Evolutionary conservation across 1,139 yeast species (phyloP), one percentile per base, ranked within the genome.

Genomic region (Lodderomyces margitis): DNA sequence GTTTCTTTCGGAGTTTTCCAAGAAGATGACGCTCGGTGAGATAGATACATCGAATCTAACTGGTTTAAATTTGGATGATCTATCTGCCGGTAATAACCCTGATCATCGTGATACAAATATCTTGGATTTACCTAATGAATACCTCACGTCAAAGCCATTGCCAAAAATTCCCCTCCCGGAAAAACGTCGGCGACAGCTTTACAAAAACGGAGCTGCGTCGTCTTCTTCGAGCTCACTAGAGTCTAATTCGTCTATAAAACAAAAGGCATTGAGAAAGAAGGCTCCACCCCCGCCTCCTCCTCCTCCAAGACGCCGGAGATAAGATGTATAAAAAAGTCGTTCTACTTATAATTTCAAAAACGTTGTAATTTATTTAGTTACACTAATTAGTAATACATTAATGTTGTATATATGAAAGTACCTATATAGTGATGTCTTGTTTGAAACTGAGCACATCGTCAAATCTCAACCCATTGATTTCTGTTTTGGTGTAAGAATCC

Each of bases 381-480:
- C 6, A 30, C 17, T 20, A 38, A 30, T 20, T 24, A 34, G 14
- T 24, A 38, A 20, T 33, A 14, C 25, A 21, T 12, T 12, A 21
- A 19, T 14, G n/a, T 21, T 15, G n/a, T 19, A 17, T 32, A n/a
- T 17, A 12, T 16, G 9, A 4, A 6, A 10, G 5, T 16, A 31
- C 14, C 8, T 7, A 24, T 24, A 7, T 78, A 48, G 80, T 82
- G 30, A 83, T 80, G 42, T 82, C 80, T 42, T 83, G 87, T 46
- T 80, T 82, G 56, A 88, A 87, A 41, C 81, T 75, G 51, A 88
- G 66, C 21, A 83, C 75, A 51, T 83, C 82, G 48, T 77, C 78
- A 46, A 75, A 79, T 46, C 91, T 72, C 32, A 81, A 59, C 4
- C 97, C 97, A 57, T 87, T 91, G 19, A 85, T 82, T 42, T 84